Base-by-base conservation (phyloP, 495 filamentous ascomycete species). In the Lasiosphaeria hispida region DNA sequence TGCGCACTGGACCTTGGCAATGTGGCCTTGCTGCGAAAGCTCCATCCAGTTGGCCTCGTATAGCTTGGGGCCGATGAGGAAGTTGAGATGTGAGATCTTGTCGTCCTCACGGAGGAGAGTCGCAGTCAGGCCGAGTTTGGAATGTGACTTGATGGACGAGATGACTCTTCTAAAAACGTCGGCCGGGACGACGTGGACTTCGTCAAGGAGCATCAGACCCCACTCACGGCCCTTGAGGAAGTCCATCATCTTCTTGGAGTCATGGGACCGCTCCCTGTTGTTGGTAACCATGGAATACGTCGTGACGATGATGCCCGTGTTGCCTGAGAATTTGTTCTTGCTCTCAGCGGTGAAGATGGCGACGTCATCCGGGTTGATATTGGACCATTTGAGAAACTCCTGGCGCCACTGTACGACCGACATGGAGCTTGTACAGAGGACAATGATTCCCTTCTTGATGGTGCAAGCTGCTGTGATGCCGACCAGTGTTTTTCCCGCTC, bases 1-100 rank as follows among this genome's bases (percentile, higher is more conserved):
- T 44, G 94, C 94, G 72, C 94, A 98, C 65, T 98, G 94, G 1
- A 98, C 94, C 63, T 90, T 91, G 41, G 94, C 94, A 67, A 98
- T 98, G 69, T 97, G 94, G 11, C 94, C 94, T 71, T 96, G 90
- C 57, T 97, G 89, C 0, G 92, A 92, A 41, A 98, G 83, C 71
- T 98, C 93, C 89, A 97, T 96, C 94, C 94, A 98, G 70, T 98
- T 98, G 23, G 94, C 94, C 69, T 98, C 94, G 72, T 96, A 98
- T 1, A 98, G 80, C 67, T 98, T 98, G 4, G 94, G 94, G 0
- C 94, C 94, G 70, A 98, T 97, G 65, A 98, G 78, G 70, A 97
- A 97, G 71, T 98, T 98, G 48, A 98, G 77, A 80, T 97, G 92
- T 17, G 87, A 88, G 64, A 98, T 97, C 74, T 97, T 97, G 80